phyloP scores from a whole-genome alignment of 2,329 filamentous ascomycete genomes.

The Cladophialophora yegresii region DNA sequence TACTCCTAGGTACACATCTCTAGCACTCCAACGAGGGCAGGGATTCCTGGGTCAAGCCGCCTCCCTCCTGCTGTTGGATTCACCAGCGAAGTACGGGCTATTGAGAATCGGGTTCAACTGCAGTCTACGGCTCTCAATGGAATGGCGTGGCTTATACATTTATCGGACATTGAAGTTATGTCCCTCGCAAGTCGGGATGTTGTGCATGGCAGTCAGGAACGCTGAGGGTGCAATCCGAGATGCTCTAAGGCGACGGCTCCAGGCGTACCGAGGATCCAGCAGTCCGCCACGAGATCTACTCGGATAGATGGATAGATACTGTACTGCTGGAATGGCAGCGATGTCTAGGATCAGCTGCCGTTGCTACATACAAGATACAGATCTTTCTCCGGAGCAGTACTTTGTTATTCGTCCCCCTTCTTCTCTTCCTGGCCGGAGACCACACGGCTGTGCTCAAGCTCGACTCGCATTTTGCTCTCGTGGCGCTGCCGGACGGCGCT shows the following conservation, averaged over 20 bases:
- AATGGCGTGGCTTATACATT: constrained; percentile 3
- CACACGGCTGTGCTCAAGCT: neutral
- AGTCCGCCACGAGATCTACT: neutral
- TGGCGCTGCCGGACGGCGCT: neutral
- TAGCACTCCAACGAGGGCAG: neutral
- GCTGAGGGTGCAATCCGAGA: neutral
- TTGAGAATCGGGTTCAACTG: constrained; percentile 11
- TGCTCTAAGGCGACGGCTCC: neutral
- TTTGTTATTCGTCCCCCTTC: neutral
- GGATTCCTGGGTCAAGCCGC: neutral
- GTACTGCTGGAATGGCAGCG: neutral
- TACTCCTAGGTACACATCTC: neutral
- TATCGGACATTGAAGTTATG: neutral
- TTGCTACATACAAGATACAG: neutral
- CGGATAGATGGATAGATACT: neutral
- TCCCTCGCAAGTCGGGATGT: neutral
- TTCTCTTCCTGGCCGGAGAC: neutral
- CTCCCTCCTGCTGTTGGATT: neutral
- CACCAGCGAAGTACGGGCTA: neutral
- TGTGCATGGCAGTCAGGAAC: neutral
- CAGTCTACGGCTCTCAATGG: constrained; percentile 5
- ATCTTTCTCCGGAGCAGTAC: neutral
- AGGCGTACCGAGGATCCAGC: neutral
- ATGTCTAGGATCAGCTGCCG: neutral
- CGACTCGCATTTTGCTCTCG: neutral